Conservation (phyloP, 805 yeast species). For the baker's yeast (Saccharomyces cerevisiae) region DNA sequence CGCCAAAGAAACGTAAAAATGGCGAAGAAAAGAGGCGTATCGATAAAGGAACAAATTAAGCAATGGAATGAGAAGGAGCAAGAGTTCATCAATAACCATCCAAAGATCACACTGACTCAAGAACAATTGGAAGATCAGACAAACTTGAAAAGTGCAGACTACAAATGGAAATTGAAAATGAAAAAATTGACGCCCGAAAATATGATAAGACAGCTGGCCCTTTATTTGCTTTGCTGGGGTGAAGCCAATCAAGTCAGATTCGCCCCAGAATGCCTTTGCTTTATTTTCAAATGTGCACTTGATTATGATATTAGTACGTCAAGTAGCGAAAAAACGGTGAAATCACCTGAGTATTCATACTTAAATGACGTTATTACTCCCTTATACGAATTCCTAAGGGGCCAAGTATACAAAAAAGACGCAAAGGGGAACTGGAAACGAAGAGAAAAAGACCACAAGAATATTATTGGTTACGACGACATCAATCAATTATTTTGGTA, state of each 20-base stretch:
- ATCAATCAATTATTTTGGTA: conserved; percentile 86
- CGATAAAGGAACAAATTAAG: conserved; percentile 29
- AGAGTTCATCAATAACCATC: conserved; percentile 41
- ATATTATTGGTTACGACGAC: conserved; percentile 80
- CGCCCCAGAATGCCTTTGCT: conserved; percentile 84
- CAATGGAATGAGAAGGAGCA: conserved; percentile 41
- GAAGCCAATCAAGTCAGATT: conserved; percentile 81
- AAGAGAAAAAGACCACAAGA: conserved; percentile 63
- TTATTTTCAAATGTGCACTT: conserved; percentile 78
- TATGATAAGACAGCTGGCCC: conserved; percentile 57
- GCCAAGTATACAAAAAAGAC: conserved; percentile 49
- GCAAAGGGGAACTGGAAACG: conserved; percentile 48
- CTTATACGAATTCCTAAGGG: conserved; percentile 54
- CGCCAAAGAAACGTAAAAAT: conserved; percentile 35
- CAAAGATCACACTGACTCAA: conserved; percentile 50
- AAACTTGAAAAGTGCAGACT: conserved; percentile 68
- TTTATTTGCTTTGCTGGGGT: conserved; percentile 78
- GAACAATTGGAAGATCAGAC: conserved; percentile 63
- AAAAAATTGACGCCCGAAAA: conserved; percentile 43
- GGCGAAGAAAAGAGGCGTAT: conserved; percentile 35
- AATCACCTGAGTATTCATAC: conserved; percentile 40
- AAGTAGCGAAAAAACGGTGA: conserved; percentile 15
- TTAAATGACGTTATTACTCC: conserved; percentile 71
- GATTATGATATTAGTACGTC: conserved; percentile 44
- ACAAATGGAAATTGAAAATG: conserved; percentile 68